Evolutionary conservation across 805 yeast species (phyloP).

Genomic region (Komagataella ulmi): DNA sequence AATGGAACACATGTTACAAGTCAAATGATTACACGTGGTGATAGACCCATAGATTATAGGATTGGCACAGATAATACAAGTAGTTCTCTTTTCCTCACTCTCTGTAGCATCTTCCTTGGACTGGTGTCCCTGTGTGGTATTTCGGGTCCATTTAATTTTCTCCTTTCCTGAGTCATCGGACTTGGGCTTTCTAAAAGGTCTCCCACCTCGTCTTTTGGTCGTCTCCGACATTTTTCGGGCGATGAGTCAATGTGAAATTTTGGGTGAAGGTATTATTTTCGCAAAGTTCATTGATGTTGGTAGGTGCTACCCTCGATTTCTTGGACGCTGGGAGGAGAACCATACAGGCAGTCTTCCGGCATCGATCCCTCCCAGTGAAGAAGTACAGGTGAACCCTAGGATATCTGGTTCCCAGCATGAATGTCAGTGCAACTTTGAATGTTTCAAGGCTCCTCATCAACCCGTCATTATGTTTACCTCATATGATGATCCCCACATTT

Average conservation of each 20-base stretch:
- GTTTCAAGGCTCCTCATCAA: constrained; percentile 40
- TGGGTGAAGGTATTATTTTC: neutral
- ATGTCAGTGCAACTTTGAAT: constrained; percentile 68
- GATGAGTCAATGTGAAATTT: neutral
- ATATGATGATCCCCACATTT: constrained; percentile 38
- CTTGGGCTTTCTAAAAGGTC: neutral
- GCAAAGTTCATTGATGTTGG: neutral
- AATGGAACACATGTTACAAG: constrained; percentile 74
- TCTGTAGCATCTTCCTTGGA: neutral
- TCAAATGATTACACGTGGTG: constrained; percentile 73
- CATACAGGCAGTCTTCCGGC: neutral
- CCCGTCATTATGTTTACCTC: constrained; percentile 66
- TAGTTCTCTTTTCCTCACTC: neutral
- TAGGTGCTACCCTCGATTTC: neutral
- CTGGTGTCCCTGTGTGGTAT: neutral
- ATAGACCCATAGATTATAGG: constrained; percentile 48
- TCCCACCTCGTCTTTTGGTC: neutral
- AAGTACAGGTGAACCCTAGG: neutral
- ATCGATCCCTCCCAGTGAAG: neutral
- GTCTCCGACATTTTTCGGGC: neutral
- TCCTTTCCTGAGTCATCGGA: neutral
- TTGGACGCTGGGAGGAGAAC: neutral
- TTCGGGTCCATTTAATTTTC: neutral
- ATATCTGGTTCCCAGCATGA: constrained; percentile 19
- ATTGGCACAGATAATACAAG: constrained; percentile 65